Conservation (phyloP, 139 green algal species). For the Chlamydomonas sp. region DNA sequence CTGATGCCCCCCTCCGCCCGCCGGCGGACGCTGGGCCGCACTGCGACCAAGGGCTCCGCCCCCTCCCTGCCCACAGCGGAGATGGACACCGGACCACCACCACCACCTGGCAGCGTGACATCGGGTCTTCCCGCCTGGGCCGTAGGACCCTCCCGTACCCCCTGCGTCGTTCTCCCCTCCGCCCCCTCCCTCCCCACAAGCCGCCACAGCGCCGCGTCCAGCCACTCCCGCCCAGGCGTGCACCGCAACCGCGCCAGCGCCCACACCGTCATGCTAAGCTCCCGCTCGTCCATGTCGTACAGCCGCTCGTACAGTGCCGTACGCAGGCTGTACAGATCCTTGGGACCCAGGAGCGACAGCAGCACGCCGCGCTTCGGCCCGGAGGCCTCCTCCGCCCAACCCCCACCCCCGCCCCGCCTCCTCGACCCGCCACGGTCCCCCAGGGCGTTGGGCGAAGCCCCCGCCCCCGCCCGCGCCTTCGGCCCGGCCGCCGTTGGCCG, state of each 20-base stretch:
- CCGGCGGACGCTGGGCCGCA: no score
- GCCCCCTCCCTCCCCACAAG: no score
- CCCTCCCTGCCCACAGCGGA: no score
- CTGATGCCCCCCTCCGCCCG: no score
- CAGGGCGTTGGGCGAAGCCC: not conserved
- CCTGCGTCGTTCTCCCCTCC: no score
- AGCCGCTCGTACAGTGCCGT: not conserved
- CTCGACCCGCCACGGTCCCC: not conserved
- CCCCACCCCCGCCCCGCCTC: not conserved
- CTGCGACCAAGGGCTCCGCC: no score
- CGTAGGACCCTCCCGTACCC: no score
- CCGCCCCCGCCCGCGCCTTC: not conserved
- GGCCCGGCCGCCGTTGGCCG: no score
- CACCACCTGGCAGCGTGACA: no score
- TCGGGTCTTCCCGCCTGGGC: no score
- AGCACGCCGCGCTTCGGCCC: not conserved
- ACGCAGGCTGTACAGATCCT: not conserved
- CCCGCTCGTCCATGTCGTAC: constrained; percentile 2
- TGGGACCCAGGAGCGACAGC: not conserved
- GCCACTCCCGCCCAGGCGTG: not conserved
- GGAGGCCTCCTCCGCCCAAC: not conserved
- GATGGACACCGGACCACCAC: no score
- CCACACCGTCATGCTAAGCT: constrained; percentile 19
- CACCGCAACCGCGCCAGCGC: not conserved
- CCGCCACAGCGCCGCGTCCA: not conserved